Percentiles rank a stretch among this genome's conserved stretches.
These are phyloP conservation scores for Trichoderma lentiforme DNA, from an alignment of 2,329 filamentous ascomycete genomes.

Conservation along the genomic window DNA sequence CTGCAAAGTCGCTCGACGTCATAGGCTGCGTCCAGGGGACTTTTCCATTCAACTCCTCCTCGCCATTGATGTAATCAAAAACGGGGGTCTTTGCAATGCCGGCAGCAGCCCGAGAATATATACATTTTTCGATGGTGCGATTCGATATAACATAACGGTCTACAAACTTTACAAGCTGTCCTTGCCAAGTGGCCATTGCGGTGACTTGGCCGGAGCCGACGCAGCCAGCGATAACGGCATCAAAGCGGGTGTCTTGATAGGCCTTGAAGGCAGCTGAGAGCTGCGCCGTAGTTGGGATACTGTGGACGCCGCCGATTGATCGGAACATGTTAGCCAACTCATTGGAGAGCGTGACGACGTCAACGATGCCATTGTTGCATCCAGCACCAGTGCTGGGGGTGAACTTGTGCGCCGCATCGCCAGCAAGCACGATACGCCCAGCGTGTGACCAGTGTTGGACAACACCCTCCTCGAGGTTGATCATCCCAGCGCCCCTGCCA, in stretches of 20 bases:
- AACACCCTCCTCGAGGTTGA: slow-evolving; percentile 34
- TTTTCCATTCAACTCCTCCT: not conserved
- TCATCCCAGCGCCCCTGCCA: slow-evolving; percentile 22
- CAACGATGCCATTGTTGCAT: slow-evolving; percentile 31
- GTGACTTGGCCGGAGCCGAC: not conserved
- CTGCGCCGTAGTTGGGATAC: not conserved
- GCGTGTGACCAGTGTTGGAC: slow-evolving; percentile 27
- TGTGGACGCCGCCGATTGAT: not conserved
- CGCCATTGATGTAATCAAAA: not conserved
- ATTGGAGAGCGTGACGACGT: slow-evolving; percentile 16
- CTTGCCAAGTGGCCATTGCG: not conserved
- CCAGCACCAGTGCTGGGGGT: slow-evolving; percentile 33
- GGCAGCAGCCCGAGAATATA: not conserved
- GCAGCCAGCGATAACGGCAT: not conserved
- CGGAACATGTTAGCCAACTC: not conserved
- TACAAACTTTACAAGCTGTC: not conserved
- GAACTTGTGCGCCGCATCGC: slow-evolving; percentile 36
- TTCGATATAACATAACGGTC: not conserved
- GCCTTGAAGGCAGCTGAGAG: not conserved
- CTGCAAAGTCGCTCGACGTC: not conserved
- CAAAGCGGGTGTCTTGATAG: not conserved
- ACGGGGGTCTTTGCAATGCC: not conserved
- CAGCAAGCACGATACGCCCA: slow-evolving; percentile 31
- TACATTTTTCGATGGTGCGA: not conserved
- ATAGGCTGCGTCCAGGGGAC: not conserved